phyloP scores from a whole-genome alignment of 2,329 filamentous ascomycete genomes.

The Didymella glomerata region DNA sequence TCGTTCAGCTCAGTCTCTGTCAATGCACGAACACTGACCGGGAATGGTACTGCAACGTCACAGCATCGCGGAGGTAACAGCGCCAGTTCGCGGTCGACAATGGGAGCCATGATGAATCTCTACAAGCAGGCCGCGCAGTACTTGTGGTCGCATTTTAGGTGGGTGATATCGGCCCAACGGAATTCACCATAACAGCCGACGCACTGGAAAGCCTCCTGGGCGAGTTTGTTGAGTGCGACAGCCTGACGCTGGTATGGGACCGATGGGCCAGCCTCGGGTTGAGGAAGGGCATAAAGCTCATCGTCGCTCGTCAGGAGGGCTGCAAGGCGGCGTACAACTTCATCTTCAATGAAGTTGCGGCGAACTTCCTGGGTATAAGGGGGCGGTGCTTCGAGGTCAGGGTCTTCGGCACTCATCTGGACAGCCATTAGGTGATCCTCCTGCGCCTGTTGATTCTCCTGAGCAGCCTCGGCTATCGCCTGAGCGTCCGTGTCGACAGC shows the following conservation, averaged over 20 bases:
- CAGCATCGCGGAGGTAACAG: neutral
- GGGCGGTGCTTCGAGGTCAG: neutral
- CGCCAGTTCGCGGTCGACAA: neutral
- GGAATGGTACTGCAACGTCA: too few species aligned
- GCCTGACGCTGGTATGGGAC: neutral
- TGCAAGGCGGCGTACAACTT: neutral
- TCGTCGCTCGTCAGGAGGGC: neutral
- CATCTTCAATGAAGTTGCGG: neutral
- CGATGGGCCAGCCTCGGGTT: neutral
- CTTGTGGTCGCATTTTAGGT: neutral
- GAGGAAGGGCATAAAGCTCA: neutral
- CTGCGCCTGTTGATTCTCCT: neutral
- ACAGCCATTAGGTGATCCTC: neutral
- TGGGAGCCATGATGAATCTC: neutral
- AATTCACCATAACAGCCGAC: neutral
- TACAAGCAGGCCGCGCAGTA: neutral
- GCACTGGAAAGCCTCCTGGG: neutral
- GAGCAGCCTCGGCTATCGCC: slow-evolving; percentile 23
- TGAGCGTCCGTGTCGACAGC: slow-evolving; percentile 35
- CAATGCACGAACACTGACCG: too few species aligned
- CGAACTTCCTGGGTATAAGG: neutral
- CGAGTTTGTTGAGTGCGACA: neutral
- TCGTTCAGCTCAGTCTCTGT: too few species aligned
- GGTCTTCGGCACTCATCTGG: neutral
- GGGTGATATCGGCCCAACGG: neutral